Base-by-base conservation (phyloP, 768 basidiomycete species). In the Auricularia cornea region DNA sequence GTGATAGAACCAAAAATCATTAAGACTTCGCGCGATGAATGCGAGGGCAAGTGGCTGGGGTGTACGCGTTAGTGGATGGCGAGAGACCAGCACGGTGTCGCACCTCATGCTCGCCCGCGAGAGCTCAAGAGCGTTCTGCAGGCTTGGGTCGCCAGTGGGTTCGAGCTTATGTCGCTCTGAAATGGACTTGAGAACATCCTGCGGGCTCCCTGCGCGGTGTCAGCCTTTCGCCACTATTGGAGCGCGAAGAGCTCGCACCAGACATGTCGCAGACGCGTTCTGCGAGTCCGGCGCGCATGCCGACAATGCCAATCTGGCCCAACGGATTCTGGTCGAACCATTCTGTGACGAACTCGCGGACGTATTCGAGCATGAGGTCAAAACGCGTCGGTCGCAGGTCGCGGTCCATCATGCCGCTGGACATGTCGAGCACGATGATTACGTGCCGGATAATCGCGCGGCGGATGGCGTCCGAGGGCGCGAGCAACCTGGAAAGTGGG, bases 271-370 rank as follows among this genome's bases (percentile, higher is more conserved):
- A 85, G 48, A 98, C 77, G 3, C 92, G 84, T 74, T 98, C 97
- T 0, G 94, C 94, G 28, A 98, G 74, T 0, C 97, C 93, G 35
- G 91, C 85, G 28, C 94, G 80, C 84, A 98, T 93, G 4, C 92
- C 93, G 20, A 98, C 92, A 32, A 98, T 78, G 1, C 94, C 96
- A 66, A 99, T 92, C 75, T 98, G 97, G 26, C 96, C 95, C 14
- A 99, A 80, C 1, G 97, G 97, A 70, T 99, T 99, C 77, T 98
- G 97, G 76, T 99, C 97, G 74, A 98, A 99, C 95, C 96, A 99
- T 73, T 99, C 97, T 6, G 83, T 79, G 31, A 98, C 82, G 68
- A 98, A 99, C 68, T 92, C 92, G 63, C 94, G 84, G 16, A 94
- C 84, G 72, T 95, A 96, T 70, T 94, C 88, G 52, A 98, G 76